A percentile compares a stretch with the other conserved stretches of the same genome.
Conservation (phyloP, 192 early-diverging fungal genomes). For the Coemansia javaensis region DNA sequence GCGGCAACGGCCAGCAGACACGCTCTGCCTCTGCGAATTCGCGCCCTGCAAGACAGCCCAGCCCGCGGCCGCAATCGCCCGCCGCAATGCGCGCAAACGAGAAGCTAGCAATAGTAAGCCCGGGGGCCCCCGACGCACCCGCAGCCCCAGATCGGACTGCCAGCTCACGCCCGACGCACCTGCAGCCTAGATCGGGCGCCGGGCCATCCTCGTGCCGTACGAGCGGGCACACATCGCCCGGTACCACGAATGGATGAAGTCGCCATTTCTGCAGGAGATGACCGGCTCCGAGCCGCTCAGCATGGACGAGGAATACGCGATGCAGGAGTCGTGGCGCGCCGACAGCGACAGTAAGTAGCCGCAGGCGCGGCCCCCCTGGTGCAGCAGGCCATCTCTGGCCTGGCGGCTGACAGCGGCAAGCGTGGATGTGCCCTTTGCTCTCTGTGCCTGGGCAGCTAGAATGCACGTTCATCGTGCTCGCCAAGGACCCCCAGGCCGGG, state of each 20-base stretch:
- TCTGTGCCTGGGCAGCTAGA: too few species aligned
- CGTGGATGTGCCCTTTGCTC: neutral
- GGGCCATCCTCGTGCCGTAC: constrained; percentile 80
- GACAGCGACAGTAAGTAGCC: constrained; percentile 71
- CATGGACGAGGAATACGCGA: constrained; percentile 89
- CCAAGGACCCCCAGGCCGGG: constrained; percentile 5
- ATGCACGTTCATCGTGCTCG: constrained; percentile 69
- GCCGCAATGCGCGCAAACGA: constrained; percentile 40
- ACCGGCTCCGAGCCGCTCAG: constrained; percentile 92
- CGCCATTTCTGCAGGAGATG: constrained; percentile 84
- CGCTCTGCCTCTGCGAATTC: too few species aligned
- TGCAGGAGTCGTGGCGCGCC: constrained; percentile 85
- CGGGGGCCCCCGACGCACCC: neutral
- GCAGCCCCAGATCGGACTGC: neutral
- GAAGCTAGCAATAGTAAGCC: constrained; percentile 37
- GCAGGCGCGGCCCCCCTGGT: neutral
- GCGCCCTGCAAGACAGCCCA: too few species aligned
- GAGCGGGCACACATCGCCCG: constrained; percentile 71
- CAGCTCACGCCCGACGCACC: too few species aligned
- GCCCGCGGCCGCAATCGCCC: too few species aligned
- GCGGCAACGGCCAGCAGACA: too few species aligned
- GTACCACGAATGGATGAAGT: constrained; percentile 97
- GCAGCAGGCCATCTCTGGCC: neutral
- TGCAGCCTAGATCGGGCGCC: constrained; percentile 57
- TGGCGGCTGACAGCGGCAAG: too few species aligned